Conservation (phyloP, 2,329 filamentous ascomycete genomes). For the Fusarium fracticaudum region DNA sequence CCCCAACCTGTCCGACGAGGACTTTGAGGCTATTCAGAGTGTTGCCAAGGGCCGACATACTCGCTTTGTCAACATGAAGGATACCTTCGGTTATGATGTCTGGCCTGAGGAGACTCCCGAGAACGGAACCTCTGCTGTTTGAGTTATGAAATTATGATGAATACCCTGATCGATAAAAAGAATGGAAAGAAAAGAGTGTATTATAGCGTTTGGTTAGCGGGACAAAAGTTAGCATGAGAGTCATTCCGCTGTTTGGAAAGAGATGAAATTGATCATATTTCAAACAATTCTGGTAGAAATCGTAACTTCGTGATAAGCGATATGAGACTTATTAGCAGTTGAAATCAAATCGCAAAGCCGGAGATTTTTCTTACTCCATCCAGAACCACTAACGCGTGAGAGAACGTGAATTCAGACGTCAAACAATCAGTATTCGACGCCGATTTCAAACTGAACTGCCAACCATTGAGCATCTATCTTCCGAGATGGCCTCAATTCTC, state of each 20-base stretch:
- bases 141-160: conserved; percentile 26
- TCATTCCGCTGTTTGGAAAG: neutral
- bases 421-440: neutral
- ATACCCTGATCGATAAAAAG: conserved; percentile 15
- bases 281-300: neutral
- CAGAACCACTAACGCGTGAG: too few relatives aligned
- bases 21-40: conserved; percentile 57
- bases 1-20: conserved; percentile 58
- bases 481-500: neutral
- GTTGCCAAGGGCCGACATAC: conserved; percentile 67
- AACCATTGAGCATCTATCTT: neutral
- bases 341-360: rapidly evolving
- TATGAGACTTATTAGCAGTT: neutral
- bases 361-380: neutral
- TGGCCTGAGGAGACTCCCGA: conserved; percentile 65
- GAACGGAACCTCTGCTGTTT: conserved; percentile 27
- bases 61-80: conserved; percentile 85
- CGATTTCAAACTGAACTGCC: neutral
- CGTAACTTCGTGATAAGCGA: too few relatives aligned
- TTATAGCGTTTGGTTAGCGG: conserved; percentile 25
- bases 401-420: too few relatives aligned
- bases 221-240: conserved; percentile 9
- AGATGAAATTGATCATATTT: neutral
- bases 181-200: neutral
- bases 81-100: conserved; percentile 79